phyloP scores from a whole-genome alignment of 495 filamentous ascomycete genomes.

The Glarea lozoyensis region DNA sequence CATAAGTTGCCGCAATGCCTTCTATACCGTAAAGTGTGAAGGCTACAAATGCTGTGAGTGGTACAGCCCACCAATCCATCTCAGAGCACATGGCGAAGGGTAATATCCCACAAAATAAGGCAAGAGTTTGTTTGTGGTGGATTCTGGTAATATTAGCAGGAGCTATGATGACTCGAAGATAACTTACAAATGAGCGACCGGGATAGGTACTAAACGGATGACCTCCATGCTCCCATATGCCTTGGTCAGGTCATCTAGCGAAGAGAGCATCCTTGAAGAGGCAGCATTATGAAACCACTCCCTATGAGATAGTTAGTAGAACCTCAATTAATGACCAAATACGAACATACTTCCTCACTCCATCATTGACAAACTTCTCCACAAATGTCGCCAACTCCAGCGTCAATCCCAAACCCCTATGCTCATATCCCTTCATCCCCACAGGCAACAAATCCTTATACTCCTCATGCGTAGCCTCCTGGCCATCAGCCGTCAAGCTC shows the following conservation, averaged over 20 bases:
- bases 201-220: slow-evolving; percentile 61
- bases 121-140: slow-evolving; percentile 68
- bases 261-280: slow-evolving; percentile 51
- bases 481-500: slow-evolving; percentile 34
- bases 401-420: slow-evolving; percentile 54
- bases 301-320: slow-evolving; percentile 1
- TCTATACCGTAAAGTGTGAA: slow-evolving; percentile 64
- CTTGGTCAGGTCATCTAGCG: slow-evolving; percentile 52
- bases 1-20: slow-evolving; percentile 35
- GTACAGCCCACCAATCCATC: slow-evolving; percentile 63
- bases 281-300: slow-evolving; percentile 54
- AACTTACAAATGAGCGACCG: slow-evolving; percentile 59
- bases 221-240: slow-evolving; percentile 70
- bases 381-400: slow-evolving; percentile 60
- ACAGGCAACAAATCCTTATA: slow-evolving; percentile 53
- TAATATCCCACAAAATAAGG: slow-evolving; percentile 60
- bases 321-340: background rate
- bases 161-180: background rate
- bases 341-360: slow-evolving; percentile 32
- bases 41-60: slow-evolving; percentile 55
- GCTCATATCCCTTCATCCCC: slow-evolving; percentile 51
- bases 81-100: slow-evolving; percentile 67
- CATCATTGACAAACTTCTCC: slow-evolving; percentile 58
- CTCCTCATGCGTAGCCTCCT: slow-evolving; percentile 42
- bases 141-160: slow-evolving; percentile 33